phyloP scores from a whole-genome alignment of 2,329 filamentous ascomycete species.

The Aspergillus quadricinctus region DNA sequence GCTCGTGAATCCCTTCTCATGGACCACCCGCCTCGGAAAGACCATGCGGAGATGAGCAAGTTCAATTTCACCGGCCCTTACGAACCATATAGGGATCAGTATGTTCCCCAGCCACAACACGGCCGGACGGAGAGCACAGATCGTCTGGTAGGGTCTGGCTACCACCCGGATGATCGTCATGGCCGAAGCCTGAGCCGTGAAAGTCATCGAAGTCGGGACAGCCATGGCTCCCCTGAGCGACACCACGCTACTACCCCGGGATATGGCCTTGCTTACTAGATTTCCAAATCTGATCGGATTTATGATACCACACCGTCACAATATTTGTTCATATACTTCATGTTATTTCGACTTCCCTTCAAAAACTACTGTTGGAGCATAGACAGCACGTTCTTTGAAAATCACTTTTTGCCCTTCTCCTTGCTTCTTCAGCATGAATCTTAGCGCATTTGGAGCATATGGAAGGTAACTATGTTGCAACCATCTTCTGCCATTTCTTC shows the following conservation, averaged over 20 bases:
- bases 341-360: not conserved
- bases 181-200: conserved; percentile 24
- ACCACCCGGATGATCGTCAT: conserved; percentile 21
- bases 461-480: conserved; percentile 4
- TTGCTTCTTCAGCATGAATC: not conserved
- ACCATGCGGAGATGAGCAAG: conserved; percentile 36
- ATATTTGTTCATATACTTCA: conserved; percentile 2
- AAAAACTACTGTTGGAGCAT: not conserved
- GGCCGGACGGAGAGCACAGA: conserved; percentile 32
- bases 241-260: conserved; percentile 25
- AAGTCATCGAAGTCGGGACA: conserved; percentile 20
- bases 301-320: conserved; percentile 4
- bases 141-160: conserved; percentile 27
- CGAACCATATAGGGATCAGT: conserved; percentile 36
- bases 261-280: conserved; percentile 34
- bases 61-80: conserved; percentile 40
- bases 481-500: not conserved
- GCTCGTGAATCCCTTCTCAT: conserved; percentile 68
- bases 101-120: conserved; percentile 19
- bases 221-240: conserved; percentile 29
- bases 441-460: conserved; percentile 20
- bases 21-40: conserved; percentile 47
- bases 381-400: not conserved
- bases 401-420: not conserved
- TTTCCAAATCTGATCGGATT: not conserved